phyloP scores from a whole-genome alignment of 1,284 basidiomycete genomes.

The Naganishia albida region DNA sequence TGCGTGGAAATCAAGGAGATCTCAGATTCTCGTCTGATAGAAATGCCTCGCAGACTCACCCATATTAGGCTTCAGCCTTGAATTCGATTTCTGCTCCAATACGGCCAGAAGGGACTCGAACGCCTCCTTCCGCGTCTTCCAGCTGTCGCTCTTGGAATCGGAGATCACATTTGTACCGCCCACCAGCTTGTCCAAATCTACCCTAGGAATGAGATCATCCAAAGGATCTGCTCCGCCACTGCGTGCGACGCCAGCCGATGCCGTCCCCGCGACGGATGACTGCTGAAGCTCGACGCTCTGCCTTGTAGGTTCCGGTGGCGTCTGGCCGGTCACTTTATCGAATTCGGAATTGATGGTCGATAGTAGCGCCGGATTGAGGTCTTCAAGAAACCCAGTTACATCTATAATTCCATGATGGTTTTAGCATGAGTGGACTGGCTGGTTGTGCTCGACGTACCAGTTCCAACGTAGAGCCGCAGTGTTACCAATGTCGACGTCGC shows the following conservation, averaged over 20 bases:
- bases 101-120: constrained; percentile 81
- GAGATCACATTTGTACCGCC: constrained; percentile 79
- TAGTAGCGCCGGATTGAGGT: constrained; percentile 91
- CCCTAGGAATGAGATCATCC: constrained; percentile 92
- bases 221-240: constrained; percentile 66
- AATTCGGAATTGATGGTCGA: constrained; percentile 89
- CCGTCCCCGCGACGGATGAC: constrained; percentile 38
- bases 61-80: constrained; percentile 86
- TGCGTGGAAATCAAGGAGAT: constrained; percentile 45
- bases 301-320: constrained; percentile 77
- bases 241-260: constrained; percentile 40
- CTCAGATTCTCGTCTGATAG: not conserved
- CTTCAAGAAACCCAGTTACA: constrained; percentile 88
- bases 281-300: constrained; percentile 72
- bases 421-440: constrained; percentile 1
- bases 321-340: constrained; percentile 82
- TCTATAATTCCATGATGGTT: constrained; percentile 58
- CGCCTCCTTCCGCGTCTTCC: constrained; percentile 97
- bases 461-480: constrained; percentile 85
- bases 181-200: constrained; percentile 86
- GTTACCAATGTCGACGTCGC: constrained; percentile 95
- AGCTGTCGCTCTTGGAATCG: constrained; percentile 85
- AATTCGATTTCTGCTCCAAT: constrained; percentile 86
- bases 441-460: constrained; percentile 61
- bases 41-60: constrained; percentile 58